These are phyloP conservation scores for Xylariomycetidae sp. DNA, from an alignment of 2,329 filamentous ascomycete genomes.

Conservation along the genomic window DNA sequence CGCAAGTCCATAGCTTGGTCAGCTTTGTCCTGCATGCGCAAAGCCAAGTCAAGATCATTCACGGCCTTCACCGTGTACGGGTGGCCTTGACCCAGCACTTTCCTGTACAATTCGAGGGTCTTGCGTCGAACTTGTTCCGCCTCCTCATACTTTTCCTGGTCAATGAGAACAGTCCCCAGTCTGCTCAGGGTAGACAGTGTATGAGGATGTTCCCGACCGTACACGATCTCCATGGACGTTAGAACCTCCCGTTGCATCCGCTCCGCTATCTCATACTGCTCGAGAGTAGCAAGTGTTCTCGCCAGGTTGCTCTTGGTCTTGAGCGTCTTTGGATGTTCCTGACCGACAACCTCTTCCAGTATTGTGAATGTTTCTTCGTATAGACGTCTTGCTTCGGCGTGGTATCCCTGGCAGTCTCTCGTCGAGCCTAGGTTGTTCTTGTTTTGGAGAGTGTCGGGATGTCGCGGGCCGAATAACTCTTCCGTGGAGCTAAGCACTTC, in stretches of 20 bases:
- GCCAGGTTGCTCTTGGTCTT: conserved; percentile 2
- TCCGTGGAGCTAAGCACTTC: no score
- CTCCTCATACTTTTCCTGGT: no score
- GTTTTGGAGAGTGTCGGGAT: no score
- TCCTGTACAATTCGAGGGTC: no score
- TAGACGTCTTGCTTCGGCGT: conserved; percentile 1
- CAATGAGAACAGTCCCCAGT: neutral
- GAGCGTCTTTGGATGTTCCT: conserved; percentile 1
- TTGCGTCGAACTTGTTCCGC: no score
- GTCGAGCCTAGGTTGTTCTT: conserved; percentile 1
- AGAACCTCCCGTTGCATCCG: conserved; percentile 1
- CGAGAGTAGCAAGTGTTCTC: conserved; percentile 1
- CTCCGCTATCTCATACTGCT: neutral
- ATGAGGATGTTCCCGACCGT: neutral
- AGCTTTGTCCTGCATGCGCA: no score
- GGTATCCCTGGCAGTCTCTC: neutral
- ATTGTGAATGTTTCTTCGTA: neutral
- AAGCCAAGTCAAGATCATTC: no score
- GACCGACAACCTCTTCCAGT: conserved; percentile 1
- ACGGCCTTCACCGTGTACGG: no score
- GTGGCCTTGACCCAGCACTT: no score
- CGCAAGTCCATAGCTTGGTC: no score
- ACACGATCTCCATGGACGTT: neutral
- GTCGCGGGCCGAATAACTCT: no score
- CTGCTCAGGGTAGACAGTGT: conserved; percentile 1